Base-by-base conservation (phyloP, 768 basidiomycete species). In the Kwoniella dejecticola region DNA sequence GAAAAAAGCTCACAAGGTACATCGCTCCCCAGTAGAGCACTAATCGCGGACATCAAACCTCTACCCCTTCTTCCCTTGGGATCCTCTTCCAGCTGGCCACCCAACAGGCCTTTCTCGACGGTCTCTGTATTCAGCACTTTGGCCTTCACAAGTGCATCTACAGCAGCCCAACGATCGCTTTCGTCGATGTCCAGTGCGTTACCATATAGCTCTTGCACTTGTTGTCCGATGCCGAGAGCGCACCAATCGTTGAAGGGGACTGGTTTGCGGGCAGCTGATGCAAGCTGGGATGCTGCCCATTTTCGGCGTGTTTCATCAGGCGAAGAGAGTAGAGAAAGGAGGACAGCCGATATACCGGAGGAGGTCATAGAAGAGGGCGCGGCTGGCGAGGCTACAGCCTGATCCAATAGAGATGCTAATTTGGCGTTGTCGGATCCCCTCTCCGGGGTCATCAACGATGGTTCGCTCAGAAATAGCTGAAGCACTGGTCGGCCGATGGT, bases 381-480 rank as follows among this genome's bases (percentile, higher is more conserved):
- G 12, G 30, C 12, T 19, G 57, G 57, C 24, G 29, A 40, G 11
- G 24, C 12, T 5, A 62, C 29, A 19, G 60, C 60, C 48, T 46
- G 17, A 19, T 66, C 66, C 41, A 75, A 15, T 3, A 72, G 29
- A 13, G 19, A 26, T 1, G 57, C 46, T 23, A 70, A 62, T 12
- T 53, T 49, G 21, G 47, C 52, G 54, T 53, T n/a, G 17, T 52
- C 56, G 26, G 30, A 53, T 46, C 59, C 30, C 33, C 15, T 36
- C 15, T 36, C 33, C 15, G 33, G 33, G 12, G 40, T 50, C 15
- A 70, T 21, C 23, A 76, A 31, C 1, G 66, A 33, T 0, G 75
- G 69, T 30, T 72, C 66, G 13, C 57, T 59, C 24, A 75, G 53
- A 21, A 77, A 50, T 4, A 79, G 71, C 33, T 75, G 76, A 12